Base-by-base conservation (phyloP, 2,329 filamentous ascomycete genomes). In the Tolypocladium pustulatum region DNA sequence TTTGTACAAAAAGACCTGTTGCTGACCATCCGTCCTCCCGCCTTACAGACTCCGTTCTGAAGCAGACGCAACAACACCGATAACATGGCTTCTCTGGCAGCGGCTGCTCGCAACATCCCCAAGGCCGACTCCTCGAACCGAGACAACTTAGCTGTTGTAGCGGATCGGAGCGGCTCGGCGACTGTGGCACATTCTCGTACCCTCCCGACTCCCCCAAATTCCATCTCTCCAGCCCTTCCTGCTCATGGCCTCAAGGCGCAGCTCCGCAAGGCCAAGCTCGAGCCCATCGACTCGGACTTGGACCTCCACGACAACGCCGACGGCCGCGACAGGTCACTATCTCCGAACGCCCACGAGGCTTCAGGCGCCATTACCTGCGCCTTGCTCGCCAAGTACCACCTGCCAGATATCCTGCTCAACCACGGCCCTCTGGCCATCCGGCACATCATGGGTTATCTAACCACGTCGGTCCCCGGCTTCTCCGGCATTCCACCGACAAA, bases 361-460 rank as follows among this genome's bases (percentile, higher is more conserved):
- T 81, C 88, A 36, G 91, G 90, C 65, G 84, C 86, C 68, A 97
- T 99, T 72, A 95, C 91, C 54, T 86, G 91, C 46, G 77, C 80
- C 68, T 85, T 97, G 79, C 81, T 99, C 64, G 91, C 93, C 67
- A 94, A 89, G 74, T 85, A 93, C 72, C 89, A 97, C 72, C 82
- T 99, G 60, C 92, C 93, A 2, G 89, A 90, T 66, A 96, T 97
- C 72, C 81, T 99, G 69, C 81, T 97, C 62, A 86, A 87, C 70
- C 89, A 97, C 69, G 94, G 93, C 30, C 92, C 94, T 55, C 77
- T 96, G 73, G 91, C 94, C 57, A 97, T 99, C 72, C 89, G 93
- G 67, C 89, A 97, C 75, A 88, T 99, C 70, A 96, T 96, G 84
- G 90, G 90, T 64, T 93, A 96, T 74, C 81, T 99, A 68, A 96